Evolutionary conservation across 2,329 filamentous ascomycete genomes (phyloP), one percentile per base, ranked within the genome.

Genomic region (Alternaria dauci): DNA sequence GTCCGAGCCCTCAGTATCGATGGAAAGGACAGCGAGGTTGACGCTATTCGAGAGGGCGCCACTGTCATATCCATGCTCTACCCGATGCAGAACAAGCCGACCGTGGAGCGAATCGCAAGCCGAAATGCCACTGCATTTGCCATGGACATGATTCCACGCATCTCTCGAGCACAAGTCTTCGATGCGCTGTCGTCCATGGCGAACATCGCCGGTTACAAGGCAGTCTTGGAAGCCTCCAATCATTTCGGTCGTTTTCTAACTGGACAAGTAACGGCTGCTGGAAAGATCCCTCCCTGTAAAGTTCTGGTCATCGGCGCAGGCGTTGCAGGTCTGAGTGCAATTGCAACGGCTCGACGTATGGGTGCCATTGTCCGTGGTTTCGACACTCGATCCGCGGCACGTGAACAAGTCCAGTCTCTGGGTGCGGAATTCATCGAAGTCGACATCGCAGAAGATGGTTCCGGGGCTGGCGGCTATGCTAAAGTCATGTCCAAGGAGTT

Each of bases 401-500:
- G 92, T 42, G 93, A 96, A 77, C 93, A 96, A 79, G 92, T 97
- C 1, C 91, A 96, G 76, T 96, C 92, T 5, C 86, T 96, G 0
- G 93, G 93, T 26, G 93, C 93, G 18, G 93, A 96, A 73, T 96
- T 96, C 71, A 87, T 96, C 68, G 92, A 96, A 78, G 93, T 96
- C 23, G 90, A 92, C 14, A 84, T 96, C 23, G 78, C 94, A 67
- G 93, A 97, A 79, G 92, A 95, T 61, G 93, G 93, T 2, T 88
- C 90, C 12, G 93, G 92, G 2, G 88, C 91, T 8, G 93, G 93
- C 28, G 93, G 93, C 16, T 97, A 97, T 72, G 92, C 92, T 54
- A 96, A 96, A 74, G 92, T 94, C 74, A 96, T 96, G 93, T 95
- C 92, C 55, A 93, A 94, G 72, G 93, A 94, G 68, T 97, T 96